A percentile compares a stretch with the other conserved stretches of the same genome.
These are phyloP conservation scores for Inga leiocalycina DNA, from an alignment of 306 rosid genomes.

Conservation along the genomic window DNA sequence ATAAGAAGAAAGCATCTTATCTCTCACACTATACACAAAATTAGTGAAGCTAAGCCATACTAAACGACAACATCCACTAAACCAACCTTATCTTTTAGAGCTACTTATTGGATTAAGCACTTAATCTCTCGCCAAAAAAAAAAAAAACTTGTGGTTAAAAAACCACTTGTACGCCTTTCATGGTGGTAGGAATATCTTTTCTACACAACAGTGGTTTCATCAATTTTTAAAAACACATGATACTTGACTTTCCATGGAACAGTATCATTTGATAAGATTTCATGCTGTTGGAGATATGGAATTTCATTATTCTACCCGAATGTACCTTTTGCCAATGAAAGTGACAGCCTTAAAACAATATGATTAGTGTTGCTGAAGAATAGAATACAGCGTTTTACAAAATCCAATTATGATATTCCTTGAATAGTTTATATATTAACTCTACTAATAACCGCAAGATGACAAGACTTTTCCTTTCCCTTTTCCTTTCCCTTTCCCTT, in stretches of 20 bases:
- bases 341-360: constrained; percentile 40
- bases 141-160: constrained; percentile 37
- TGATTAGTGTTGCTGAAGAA: constrained; percentile 44
- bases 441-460: constrained; percentile 34
- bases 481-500: constrained; percentile 15
- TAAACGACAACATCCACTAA: constrained; percentile 55
- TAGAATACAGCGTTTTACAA: constrained; percentile 28
- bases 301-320: constrained; percentile 48
- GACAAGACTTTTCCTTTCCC: constrained; percentile 33
- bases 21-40: not conserved
- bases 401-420: constrained; percentile 43
- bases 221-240: constrained; percentile 37
- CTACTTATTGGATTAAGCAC: constrained; percentile 52
- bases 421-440: constrained; percentile 25
- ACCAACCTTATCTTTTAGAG: constrained; percentile 51
- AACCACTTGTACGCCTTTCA: constrained; percentile 38
- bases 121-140: constrained; percentile 30
- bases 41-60: constrained; percentile 15
- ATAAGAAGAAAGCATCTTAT: not conserved
- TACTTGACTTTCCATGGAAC: constrained; percentile 50
- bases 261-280: constrained; percentile 43
- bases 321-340: constrained; percentile 35
- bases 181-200: constrained; percentile 58
- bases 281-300: constrained; percentile 40
- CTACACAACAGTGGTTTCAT: constrained; percentile 29